These are phyloP conservation scores for Neoconidiobolus thromboides DNA, from an alignment of 371 early-diverging fungal genomes.

Conservation along the genomic window DNA sequence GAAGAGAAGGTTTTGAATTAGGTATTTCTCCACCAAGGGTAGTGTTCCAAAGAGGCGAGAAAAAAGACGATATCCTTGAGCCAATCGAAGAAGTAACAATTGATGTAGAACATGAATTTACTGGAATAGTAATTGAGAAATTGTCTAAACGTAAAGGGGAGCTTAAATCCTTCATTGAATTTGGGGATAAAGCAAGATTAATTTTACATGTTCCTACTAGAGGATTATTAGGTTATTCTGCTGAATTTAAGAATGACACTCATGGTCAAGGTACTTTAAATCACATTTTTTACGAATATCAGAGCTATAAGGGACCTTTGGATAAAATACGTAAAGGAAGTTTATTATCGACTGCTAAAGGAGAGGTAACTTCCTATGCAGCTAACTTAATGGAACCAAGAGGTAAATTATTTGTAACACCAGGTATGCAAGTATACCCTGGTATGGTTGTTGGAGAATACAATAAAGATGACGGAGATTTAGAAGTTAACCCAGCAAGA, in stretches of 20 bases:
- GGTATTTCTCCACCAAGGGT: constrained; percentile 59
- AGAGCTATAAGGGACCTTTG: constrained; percentile 40
- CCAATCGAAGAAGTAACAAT: constrained; percentile 64
- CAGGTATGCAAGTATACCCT: constrained; percentile 46
- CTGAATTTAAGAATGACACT: constrained; percentile 65
- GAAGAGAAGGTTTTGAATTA: constrained; percentile 66
- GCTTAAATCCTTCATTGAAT: constrained; percentile 40
- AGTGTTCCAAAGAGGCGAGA: constrained; percentile 28
- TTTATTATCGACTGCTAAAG: constrained; percentile 39
- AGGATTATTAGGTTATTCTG: constrained; percentile 50
- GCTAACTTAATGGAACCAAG: constrained; percentile 47
- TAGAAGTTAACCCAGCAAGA: constrained; percentile 63
- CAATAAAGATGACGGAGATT: constrained; percentile 30
- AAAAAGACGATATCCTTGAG: constrained; percentile 30
- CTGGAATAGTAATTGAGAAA: constrained; percentile 58
- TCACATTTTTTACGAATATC: constrained; percentile 42
- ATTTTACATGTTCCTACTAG: constrained; percentile 56
- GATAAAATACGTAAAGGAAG: constrained; percentile 47
- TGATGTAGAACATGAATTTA: constrained; percentile 38
- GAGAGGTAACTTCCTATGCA: constrained; percentile 46
- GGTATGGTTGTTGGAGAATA: constrained; percentile 71
- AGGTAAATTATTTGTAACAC: constrained; percentile 49
- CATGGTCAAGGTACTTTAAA: constrained; percentile 41
- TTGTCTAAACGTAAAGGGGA: constrained; percentile 53
- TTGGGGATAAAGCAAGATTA: constrained; percentile 42